Conservation (phyloP, 164 flowering plant genomes). For the Stephania japonica region DNA sequence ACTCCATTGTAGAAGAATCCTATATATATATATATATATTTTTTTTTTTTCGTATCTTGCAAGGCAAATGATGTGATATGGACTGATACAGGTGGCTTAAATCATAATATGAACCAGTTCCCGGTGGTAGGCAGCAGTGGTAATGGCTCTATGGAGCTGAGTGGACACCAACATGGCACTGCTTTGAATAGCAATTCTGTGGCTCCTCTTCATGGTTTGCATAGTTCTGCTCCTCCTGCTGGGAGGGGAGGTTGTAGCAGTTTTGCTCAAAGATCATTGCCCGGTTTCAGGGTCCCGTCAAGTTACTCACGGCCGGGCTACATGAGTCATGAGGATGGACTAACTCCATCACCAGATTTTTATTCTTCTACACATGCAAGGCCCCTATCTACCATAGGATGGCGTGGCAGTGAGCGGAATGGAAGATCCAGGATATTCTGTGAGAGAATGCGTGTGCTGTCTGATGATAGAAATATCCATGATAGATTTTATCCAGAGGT, state of each 20-base stretch:
- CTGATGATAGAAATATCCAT: constrained; percentile 29
- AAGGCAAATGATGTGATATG: not conserved
- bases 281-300: constrained; percentile 34
- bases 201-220: constrained; percentile 23
- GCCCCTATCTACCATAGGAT: constrained; percentile 31
- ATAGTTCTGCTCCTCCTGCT: constrained; percentile 23
- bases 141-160: constrained; percentile 27
- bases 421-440: constrained; percentile 40
- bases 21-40: too few species aligned
- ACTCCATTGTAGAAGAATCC: too few species aligned
- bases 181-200: constrained; percentile 24
- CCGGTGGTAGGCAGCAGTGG: constrained; percentile 3
- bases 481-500: constrained; percentile 46
- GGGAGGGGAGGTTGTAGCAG: constrained; percentile 36
- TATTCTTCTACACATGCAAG: constrained; percentile 43
- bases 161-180: constrained; percentile 27
- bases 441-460: constrained; percentile 38
- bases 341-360: constrained; percentile 29
- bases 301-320: constrained; percentile 32
- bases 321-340: constrained; percentile 35
- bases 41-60: not conserved
- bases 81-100: constrained; percentile 32
- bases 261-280: constrained; percentile 33
- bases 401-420: constrained; percentile 41
- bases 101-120: constrained; percentile 28